Base-by-base conservation (phyloP, 225 moss, liverwort and hornwort species). In the Polytrichum formosum region DNA sequence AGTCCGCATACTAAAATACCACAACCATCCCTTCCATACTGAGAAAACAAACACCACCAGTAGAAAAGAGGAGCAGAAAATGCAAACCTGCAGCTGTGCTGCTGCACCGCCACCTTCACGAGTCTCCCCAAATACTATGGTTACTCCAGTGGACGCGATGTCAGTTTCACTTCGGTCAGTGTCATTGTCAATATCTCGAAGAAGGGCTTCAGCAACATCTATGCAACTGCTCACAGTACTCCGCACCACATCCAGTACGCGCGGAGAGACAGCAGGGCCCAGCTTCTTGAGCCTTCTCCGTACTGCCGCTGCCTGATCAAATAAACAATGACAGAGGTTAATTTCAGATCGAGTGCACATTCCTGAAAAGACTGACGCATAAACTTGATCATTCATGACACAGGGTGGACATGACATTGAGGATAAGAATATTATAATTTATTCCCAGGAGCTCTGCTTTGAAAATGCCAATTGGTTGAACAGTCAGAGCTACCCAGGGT, bases 181-280 rank as follows among this genome's bases (percentile, higher is more conserved):
- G 71, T 99, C 98, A 70, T 89, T 88, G 79, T 99, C 98, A 78
- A 99, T 90, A 70, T 99, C 98, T 73, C 98, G 89, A 68, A 99
- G 83, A 61, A 99, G 84, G 67, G 91, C 94, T 82, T 99, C 98
- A 71, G 98, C 98, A 62, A 99, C 88, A 75, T 99, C 92, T 76
- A 88, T 75, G 59, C 86, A 86, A 74, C 85, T 91, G 78, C 94
- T 92, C 67, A 93, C 88, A 78, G 94, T 94, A 78, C 91, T 94
- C 83, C 98, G 92, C 78, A 99, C 98, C 68, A 99, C 91, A 80
- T 92, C 98, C 85, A 99, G 83, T 66, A 99, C 98, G 69, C 91
- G 81, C 67, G 98, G 94, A 79, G 98, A 91, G 62, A 94, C 85
- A 79, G 90, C 90, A 28, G 98, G 91, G 21, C 98, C 98, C 83